Evolutionary conservation across 345 rosid species (phyloP).

Genomic region (Gossypium bickii): DNA sequence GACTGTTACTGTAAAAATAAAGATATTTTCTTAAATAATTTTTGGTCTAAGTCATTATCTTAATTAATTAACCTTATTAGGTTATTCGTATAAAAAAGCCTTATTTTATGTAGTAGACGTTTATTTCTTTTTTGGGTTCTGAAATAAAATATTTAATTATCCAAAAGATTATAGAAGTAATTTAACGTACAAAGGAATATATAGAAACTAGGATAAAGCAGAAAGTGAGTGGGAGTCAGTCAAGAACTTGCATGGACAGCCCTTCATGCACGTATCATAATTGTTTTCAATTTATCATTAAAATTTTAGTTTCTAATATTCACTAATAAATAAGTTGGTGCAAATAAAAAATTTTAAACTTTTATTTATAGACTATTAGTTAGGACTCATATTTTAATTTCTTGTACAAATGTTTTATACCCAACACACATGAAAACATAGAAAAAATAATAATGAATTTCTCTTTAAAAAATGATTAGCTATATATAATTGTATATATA

Average conservation of each 20-base stretch:
- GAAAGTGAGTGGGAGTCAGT: neutral
- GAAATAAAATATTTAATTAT: neutral
- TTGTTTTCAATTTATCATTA: neutral
- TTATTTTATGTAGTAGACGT: neutral
- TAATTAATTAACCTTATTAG: too few species aligned
- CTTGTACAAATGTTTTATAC: neutral
- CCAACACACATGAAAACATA: neutral
- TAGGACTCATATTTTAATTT: neutral
- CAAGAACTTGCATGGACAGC: slow-evolving; percentile 2
- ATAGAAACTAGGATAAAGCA: neutral
- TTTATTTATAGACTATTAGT: neutral
- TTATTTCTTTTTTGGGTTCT: neutral
- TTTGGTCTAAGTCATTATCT: too few species aligned
- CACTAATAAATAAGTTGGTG: neutral
- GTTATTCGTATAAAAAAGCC: too few species aligned
- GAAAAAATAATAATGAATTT: neutral
- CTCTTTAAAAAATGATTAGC: too few species aligned
- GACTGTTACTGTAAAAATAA: too few species aligned
- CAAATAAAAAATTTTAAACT: neutral
- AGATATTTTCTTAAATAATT: too few species aligned
- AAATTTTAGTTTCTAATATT: neutral
- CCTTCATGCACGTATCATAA: neutral
- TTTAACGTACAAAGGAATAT: neutral
- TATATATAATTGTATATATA: too few species aligned
- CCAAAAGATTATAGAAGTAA: neutral